A percentile compares a stretch with the other conserved stretches of the same genome.
These are phyloP conservation scores for Nicotiana tabacum DNA, from an alignment of 257 asterid species.

Conservation along the genomic window DNA sequence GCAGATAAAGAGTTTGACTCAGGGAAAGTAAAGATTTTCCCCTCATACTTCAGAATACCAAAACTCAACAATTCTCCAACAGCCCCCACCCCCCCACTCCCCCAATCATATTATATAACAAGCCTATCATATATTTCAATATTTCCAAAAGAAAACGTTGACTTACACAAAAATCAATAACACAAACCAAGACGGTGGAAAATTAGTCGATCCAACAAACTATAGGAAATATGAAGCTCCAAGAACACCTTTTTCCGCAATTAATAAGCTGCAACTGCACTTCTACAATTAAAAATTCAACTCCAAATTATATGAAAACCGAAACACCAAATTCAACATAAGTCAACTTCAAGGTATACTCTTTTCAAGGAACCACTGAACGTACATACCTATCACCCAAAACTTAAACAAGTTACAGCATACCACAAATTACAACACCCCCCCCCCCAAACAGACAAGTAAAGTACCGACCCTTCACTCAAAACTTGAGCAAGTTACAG, in stretches of 20 bases:
- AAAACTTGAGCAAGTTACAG: background rate
- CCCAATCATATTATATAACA: background rate
- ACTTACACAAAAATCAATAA: background rate
- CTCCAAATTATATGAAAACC: background rate
- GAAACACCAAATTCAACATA: background rate
- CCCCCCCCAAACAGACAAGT: no score
- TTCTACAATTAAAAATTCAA: background rate
- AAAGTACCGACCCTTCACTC: no score
- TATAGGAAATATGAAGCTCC: background rate
- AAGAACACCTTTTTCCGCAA: background rate
- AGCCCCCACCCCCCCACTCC: no score
- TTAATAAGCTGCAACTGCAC: background rate
- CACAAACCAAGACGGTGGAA: background rate
- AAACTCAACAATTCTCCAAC: background rate
- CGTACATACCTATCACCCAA: background rate
- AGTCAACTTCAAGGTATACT: background rate
- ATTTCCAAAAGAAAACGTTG: background rate
- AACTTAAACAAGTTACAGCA: background rate
- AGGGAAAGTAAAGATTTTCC: background rate
- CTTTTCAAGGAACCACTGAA: background rate
- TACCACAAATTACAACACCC: no score
- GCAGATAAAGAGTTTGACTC: background rate
- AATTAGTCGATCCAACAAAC: background rate
- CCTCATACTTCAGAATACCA: background rate
- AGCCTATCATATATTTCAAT: background rate